Conservation (phyloP, 208 protist genomes). For the Phytomonas sp. region DNA sequence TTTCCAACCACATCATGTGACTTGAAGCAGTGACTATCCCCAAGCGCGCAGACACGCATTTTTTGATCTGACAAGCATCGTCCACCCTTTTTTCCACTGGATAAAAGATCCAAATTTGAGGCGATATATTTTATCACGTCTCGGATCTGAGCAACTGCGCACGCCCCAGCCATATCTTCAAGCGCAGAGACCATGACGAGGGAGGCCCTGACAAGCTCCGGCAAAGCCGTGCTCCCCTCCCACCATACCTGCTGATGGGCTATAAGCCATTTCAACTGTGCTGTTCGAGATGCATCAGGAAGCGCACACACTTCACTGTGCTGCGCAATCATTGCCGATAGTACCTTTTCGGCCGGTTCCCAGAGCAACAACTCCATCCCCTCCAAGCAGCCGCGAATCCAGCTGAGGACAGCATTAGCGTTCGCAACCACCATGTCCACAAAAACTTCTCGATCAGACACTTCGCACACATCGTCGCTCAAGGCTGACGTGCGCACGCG, state of each 20-base stretch:
- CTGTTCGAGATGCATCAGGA: slow-evolving; percentile 6
- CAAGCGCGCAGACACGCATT: background rate
- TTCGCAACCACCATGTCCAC: slow-evolving; percentile 25
- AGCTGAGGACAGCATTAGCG: slow-evolving; percentile 17
- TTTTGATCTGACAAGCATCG: background rate
- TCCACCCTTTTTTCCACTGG: background rate
- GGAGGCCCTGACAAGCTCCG: slow-evolving; percentile 16
- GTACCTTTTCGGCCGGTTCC: slow-evolving; percentile 8
- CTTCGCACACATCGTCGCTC: background rate
- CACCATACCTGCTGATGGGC: slow-evolving; percentile 58
- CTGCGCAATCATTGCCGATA: background rate
- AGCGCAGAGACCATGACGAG: slow-evolving; percentile 17
- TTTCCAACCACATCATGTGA: background rate
- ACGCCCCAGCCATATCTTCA: slow-evolving; percentile 25
- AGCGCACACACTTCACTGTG: background rate
- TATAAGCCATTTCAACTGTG: slow-evolving; percentile 21
- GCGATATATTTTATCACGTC: slow-evolving; percentile 35
- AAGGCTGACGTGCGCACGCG: slow-evolving; percentile 1
- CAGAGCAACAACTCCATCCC: slow-evolving; percentile 24
- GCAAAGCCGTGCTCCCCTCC: slow-evolving; percentile 33
- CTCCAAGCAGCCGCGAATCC: slow-evolving; percentile 30
- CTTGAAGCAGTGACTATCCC: background rate
- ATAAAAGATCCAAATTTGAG: background rate
- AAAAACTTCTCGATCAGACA: slow-evolving; percentile 21
- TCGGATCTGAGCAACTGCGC: slow-evolving; percentile 25